Conservation (phyloP, 495 filamentous ascomycete genomes). For the Apodospora peruviana region DNA sequence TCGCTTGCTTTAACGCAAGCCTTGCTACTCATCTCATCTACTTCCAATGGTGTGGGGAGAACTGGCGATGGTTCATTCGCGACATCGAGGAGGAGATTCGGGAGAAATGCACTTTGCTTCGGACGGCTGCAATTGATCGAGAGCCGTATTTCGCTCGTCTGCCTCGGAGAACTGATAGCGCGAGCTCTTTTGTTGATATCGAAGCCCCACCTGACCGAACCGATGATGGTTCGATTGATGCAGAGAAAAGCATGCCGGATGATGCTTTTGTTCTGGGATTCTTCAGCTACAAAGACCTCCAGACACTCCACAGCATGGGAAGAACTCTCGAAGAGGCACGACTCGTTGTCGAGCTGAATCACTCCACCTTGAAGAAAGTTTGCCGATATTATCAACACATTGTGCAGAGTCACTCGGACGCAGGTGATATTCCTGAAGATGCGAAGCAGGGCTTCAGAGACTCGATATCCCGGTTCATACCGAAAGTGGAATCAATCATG, state of each 20-base stretch:
- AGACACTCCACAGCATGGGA: conserved; percentile 30
- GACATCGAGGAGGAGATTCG: background rate
- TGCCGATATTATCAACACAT: conserved; percentile 1
- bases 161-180: background rate
- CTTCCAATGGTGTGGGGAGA: conserved; percentile 40
- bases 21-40: conserved; percentile 32
- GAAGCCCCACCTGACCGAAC: too few relatives aligned
- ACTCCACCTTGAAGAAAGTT: conserved; percentile 13
- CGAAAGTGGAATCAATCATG: conserved; percentile 3
- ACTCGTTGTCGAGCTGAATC: conserved; percentile 27
- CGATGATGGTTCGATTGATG: background rate
- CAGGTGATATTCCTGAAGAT: background rate
- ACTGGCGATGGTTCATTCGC: conserved; percentile 40
- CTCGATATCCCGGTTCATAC: conserved; percentile 2
- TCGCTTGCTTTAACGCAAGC: conserved; percentile 19
- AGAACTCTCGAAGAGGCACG: conserved; percentile 28
- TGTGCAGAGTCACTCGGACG: background rate
- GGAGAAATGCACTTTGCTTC: too few relatives aligned
- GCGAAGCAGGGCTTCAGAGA: background rate
- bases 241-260: background rate
- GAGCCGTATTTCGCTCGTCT: background rate
- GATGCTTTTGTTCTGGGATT: conserved; percentile 4
- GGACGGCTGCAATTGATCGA: too few relatives aligned
- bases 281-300: conserved; percentile 29
- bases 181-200: too few relatives aligned